Conservation (phyloP, 495 filamentous ascomycete species). For the Penicilliopsis zonata region DNA sequence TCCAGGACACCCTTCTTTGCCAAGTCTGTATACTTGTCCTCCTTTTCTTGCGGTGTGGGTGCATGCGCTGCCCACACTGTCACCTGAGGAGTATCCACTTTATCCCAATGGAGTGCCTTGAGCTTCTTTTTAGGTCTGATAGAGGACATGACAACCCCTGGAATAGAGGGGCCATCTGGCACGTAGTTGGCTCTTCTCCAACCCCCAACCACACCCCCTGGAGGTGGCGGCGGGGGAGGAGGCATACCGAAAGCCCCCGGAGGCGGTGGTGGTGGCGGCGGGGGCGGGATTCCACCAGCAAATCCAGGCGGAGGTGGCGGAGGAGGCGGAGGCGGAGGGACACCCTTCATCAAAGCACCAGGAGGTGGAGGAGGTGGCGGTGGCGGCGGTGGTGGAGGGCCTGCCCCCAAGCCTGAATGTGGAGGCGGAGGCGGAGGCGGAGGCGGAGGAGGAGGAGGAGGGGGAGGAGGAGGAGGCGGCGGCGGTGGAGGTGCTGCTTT, state of each 20-base stretch:
- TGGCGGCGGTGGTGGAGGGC: constrained; percentile 27
- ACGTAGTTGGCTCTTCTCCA: constrained; percentile 35
- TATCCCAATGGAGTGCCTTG: constrained; percentile 98
- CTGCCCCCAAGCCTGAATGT: constrained; percentile 24
- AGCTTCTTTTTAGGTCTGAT: constrained; percentile 96
- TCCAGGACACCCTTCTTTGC: constrained; percentile 89
- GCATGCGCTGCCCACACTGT: constrained; percentile 91
- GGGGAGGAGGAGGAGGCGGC: constrained; percentile 21
- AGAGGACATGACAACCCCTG: constrained; percentile 50
- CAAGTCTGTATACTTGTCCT: constrained; percentile 90
- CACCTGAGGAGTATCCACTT: constrained; percentile 85
- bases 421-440: constrained; percentile 21
- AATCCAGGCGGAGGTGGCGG: constrained; percentile 30
- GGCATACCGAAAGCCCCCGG: constrained; percentile 14
- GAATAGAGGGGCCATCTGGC: constrained; percentile 21
- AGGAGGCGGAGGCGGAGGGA: constrained; percentile 36
- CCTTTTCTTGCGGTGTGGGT: constrained; percentile 68
- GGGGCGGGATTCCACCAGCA: constrained; percentile 21
- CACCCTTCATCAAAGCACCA: constrained; percentile 30
- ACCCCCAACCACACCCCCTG: constrained; percentile 45
- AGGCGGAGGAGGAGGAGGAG: constrained; percentile 34
- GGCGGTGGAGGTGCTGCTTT: constrained; percentile 15
- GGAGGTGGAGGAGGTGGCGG: constrained; percentile 32
- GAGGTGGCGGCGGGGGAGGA: constrained; percentile 49
- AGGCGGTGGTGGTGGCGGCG: constrained; percentile 51